phyloP scores from a whole-genome alignment of 2,329 filamentous ascomycete genomes.

The Epichloe scottii region DNA sequence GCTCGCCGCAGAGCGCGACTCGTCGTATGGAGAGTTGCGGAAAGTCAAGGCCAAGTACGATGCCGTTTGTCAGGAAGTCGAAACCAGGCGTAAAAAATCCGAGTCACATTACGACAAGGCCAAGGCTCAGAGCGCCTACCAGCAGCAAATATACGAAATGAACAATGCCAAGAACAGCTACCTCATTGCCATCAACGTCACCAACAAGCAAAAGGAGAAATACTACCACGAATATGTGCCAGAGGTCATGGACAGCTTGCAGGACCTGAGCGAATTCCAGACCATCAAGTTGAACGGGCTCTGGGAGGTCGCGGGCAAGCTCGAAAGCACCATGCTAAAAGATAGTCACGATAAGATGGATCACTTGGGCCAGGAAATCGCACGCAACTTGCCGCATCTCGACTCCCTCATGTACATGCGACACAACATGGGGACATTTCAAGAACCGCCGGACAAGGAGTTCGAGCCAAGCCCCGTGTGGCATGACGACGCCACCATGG shows the following conservation, averaged over 20 bases:
- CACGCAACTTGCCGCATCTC: constrained; percentile 73
- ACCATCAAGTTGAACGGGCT: constrained; percentile 72
- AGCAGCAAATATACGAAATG: constrained; percentile 89
- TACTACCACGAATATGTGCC: constrained; percentile 97
- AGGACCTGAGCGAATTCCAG: constrained; percentile 85
- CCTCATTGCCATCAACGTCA: constrained; percentile 87
- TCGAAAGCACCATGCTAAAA: constrained; percentile 70
- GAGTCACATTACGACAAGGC: constrained; percentile 89
- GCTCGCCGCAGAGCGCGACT: constrained; percentile 79
- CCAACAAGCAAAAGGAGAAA: constrained; percentile 93
- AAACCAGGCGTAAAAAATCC: constrained; percentile 86
- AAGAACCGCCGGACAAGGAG: constrained; percentile 70
- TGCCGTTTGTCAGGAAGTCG: constrained; percentile 82
- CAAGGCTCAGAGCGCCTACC: constrained; percentile 84
- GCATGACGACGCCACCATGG: constrained; percentile 84
- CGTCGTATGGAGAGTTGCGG: constrained; percentile 69
- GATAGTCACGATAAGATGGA: constrained; percentile 61
- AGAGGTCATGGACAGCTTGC: constrained; percentile 82
- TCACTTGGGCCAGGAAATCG: constrained; percentile 67
- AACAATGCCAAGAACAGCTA: constrained; percentile 98
- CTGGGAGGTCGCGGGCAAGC: constrained; percentile 67
- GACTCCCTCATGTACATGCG: constrained; percentile 98
- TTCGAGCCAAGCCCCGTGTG: constrained; percentile 96
- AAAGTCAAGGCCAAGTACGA: constrained; percentile 94
- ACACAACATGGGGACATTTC: constrained; percentile 74